A percentile compares a stretch with the other conserved stretches of the same genome.
phyloP scores from a whole-genome alignment of 805 yeast species.

The Cyberlindnera meyerae region DNA sequence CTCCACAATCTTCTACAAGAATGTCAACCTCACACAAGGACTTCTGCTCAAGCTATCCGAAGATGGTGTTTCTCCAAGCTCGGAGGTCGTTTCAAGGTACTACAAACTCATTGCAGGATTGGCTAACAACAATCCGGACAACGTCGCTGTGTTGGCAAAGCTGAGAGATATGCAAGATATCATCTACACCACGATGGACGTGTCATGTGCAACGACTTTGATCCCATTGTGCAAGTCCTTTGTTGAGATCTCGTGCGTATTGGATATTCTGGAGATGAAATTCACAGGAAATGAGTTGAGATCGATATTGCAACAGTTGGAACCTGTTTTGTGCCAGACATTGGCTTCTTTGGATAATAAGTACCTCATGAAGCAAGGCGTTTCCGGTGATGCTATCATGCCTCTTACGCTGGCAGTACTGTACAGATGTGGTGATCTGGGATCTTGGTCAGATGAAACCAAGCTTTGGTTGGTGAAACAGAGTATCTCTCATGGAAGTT shows the following conservation, averaged over 20 bases:
- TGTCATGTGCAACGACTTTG: neutral
- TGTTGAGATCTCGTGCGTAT: slow-evolving; percentile 8
- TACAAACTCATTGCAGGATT: neutral
- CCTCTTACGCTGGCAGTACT: slow-evolving; percentile 6
- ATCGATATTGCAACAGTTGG: neutral
- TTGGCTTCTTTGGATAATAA: neutral
- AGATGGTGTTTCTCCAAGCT: neutral
- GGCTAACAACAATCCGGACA: neutral
- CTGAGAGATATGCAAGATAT: slow-evolving; percentile 10
- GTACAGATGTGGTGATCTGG: slow-evolving; percentile 3
- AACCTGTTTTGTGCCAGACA: neutral
- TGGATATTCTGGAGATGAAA: slow-evolving; percentile 11
- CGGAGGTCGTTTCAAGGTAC: slow-evolving; percentile 2
- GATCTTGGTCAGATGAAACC: slow-evolving; percentile 5
- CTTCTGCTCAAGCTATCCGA: neutral
- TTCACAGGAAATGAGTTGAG: neutral
- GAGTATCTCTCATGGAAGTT: slow-evolving; percentile 5
- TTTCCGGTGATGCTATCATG: neutral
- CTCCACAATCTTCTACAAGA: slow-evolving; percentile 1
- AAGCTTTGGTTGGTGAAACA: slow-evolving; percentile 1
- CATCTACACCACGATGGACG: slow-evolving; percentile 8
- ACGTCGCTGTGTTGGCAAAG: neutral
- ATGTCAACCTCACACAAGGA: neutral
- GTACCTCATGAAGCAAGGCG: neutral
- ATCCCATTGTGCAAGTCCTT: slow-evolving; percentile 3